Conservation (phyloP, 140 eudicot genomes). For the Ambrosia hybrid region DNA sequence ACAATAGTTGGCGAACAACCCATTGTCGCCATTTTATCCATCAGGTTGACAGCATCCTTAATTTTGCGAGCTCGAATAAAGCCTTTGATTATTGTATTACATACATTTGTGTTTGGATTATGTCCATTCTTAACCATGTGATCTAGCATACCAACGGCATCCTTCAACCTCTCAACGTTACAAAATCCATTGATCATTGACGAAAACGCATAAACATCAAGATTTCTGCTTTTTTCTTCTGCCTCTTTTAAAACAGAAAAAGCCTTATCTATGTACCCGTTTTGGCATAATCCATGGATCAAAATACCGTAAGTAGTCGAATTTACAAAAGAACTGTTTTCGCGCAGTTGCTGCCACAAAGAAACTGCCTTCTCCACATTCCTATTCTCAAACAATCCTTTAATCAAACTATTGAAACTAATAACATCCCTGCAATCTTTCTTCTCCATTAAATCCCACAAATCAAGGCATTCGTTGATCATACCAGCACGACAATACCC, state of each 20-base stretch:
- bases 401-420: conserved; percentile 64
- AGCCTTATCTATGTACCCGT: conserved; percentile 61
- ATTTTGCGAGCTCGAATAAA: conserved; percentile 50
- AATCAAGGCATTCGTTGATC: conserved; percentile 38
- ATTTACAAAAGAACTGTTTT: conserved; percentile 39
- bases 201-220: conserved; percentile 65
- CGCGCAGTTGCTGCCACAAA: conserved; percentile 48
- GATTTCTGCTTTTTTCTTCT: conserved; percentile 35
- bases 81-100: conserved; percentile 72
- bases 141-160: conserved; percentile 53
- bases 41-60: conserved; percentile 51
- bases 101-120: conserved; percentile 65
- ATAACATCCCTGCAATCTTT: conserved; percentile 42
- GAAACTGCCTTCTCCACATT: conserved; percentile 60
- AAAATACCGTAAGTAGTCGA: conserved; percentile 61
- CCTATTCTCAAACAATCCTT: conserved; percentile 56
- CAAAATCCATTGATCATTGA: conserved; percentile 74
- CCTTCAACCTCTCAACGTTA: conserved; percentile 57
- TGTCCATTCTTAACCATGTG: conserved; percentile 47
- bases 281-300: conserved; percentile 77
- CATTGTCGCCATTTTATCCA: conserved; percentile 42
- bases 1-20: conserved; percentile 66
- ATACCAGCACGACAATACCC: conserved; percentile 57
- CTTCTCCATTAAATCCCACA: conserved; percentile 74
- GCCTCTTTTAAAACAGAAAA: conserved; percentile 48